These are phyloP conservation scores for Tulasnella sp. DNA, from an alignment of 768 basidiomycete species.

Conservation along the genomic window DNA sequence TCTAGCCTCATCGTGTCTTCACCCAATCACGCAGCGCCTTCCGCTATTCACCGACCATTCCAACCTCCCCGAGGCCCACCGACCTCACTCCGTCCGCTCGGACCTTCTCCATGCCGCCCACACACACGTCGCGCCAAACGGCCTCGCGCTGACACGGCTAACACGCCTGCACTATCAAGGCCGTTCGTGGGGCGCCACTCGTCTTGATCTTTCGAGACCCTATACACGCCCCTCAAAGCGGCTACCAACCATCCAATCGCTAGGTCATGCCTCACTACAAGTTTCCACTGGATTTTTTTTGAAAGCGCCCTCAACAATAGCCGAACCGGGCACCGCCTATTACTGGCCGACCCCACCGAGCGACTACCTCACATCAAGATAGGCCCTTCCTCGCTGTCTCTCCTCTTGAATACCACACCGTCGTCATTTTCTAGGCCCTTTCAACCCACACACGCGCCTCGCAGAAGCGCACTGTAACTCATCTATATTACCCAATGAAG, in stretches of 20 bases:
- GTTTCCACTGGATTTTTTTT: background rate
- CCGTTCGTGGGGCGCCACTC: background rate
- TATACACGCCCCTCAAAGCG: too few relatives aligned
- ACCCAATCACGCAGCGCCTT: background rate
- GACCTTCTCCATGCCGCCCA: background rate
- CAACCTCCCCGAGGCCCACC: background rate
- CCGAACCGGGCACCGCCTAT: background rate
- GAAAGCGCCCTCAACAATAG: background rate
- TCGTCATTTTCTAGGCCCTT: background rate
- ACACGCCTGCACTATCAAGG: background rate
- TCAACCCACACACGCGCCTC: background rate
- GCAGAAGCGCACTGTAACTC: background rate
- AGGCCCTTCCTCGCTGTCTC: slow-evolving; percentile 1
- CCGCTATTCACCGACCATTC: background rate
- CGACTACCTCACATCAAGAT: background rate
- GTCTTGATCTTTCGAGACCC: background rate
- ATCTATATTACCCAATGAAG: background rate
- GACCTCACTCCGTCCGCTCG: slow-evolving; percentile 2
- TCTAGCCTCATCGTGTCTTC: background rate
- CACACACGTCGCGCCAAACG: background rate
- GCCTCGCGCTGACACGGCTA: background rate
- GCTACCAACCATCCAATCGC: too few relatives aligned
- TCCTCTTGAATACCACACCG: background rate
- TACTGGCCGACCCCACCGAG: background rate
- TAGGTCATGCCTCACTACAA: background rate